These are phyloP conservation scores for Kluyveromyces dobzhanskii DNA, from an alignment of 805 yeast species.

Conservation along the genomic window DNA sequence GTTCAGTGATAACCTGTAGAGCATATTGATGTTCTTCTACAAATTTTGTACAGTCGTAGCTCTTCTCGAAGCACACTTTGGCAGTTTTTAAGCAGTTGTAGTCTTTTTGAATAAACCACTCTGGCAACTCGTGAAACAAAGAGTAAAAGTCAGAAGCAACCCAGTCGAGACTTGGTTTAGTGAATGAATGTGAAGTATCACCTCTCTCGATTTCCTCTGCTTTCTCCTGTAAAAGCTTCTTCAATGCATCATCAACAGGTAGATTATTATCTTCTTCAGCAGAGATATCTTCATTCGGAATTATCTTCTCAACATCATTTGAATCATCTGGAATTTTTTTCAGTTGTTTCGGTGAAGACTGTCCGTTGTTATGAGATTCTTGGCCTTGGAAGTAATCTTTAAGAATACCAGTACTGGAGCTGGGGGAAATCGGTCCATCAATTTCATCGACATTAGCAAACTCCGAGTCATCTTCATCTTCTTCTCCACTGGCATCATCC, in stretches of 20 bases:
- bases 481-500: slow-evolving; percentile 13
- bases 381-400: slow-evolving; percentile 5
- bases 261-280: slow-evolving; percentile 23
- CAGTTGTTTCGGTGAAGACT: slow-evolving; percentile 1
- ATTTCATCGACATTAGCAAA: slow-evolving; percentile 31
- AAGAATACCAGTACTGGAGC: slow-evolving; percentile 8
- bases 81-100: slow-evolving; percentile 12
- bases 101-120: slow-evolving; percentile 38
- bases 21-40: slow-evolving; percentile 15
- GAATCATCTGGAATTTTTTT: slow-evolving; percentile 5
- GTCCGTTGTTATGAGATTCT: not conserved
- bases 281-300: not conserved
- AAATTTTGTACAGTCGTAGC: slow-evolving; percentile 9
- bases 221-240: slow-evolving; percentile 28
- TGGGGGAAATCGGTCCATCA: slow-evolving; percentile 27
- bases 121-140: slow-evolving; percentile 35
- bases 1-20: not conserved
- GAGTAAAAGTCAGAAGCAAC: slow-evolving; percentile 30
- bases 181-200: slow-evolving; percentile 20
- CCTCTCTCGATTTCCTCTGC: slow-evolving; percentile 27
- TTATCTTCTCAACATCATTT: slow-evolving; percentile 5
- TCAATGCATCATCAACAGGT: slow-evolving; percentile 31
- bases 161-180: slow-evolving; percentile 39
- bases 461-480: slow-evolving; percentile 23
- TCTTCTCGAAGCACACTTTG: slow-evolving; percentile 12